These are phyloP conservation scores for Penicillium ucsense DNA, from an alignment of 495 filamentous ascomycete genomes.

Conservation along the genomic window DNA sequence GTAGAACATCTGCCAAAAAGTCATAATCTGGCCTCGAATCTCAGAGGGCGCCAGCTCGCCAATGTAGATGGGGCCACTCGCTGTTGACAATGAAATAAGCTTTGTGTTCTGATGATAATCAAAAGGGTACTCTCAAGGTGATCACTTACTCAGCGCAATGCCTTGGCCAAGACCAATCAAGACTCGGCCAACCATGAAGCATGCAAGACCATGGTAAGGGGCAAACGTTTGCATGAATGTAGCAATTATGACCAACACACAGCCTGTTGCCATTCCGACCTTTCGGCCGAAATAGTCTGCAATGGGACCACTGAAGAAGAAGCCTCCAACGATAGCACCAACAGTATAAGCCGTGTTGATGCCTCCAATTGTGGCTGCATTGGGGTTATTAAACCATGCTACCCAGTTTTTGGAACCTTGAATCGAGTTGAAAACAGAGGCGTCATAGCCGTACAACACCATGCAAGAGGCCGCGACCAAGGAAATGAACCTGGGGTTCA, in stretches of 20 bases:
- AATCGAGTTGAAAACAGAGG: conserved; percentile 55
- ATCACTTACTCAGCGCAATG: conserved; percentile 47
- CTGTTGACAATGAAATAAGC: conserved; percentile 8
- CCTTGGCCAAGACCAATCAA: conserved; percentile 58
- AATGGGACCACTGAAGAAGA: conserved; percentile 47
- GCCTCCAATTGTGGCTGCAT: conserved; percentile 40
- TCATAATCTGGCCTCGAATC: conserved; percentile 55
- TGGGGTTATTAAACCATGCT: conserved; percentile 46
- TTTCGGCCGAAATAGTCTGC: conserved; percentile 50
- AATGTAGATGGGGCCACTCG: conserved; percentile 52
- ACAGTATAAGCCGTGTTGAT: conserved; percentile 57
- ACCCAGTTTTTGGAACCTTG: conserved; percentile 51
- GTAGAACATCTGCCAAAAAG: conserved; percentile 62
- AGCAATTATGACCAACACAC: conserved; percentile 46
- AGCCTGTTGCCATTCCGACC: conserved; percentile 48
- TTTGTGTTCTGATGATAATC: no score
- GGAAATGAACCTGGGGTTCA: conserved; percentile 44
- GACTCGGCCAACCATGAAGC: conserved; percentile 51
- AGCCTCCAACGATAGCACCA: conserved; percentile 52
- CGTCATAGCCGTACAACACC: conserved; percentile 60
- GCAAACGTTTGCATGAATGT: conserved; percentile 55
- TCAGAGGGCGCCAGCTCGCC: conserved; percentile 49
- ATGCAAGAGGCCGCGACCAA: conserved; percentile 55
- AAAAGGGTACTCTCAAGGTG: not conserved
- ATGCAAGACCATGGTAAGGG: conserved; percentile 43